phyloP scores from a whole-genome alignment of 805 yeast species.

The Teunomyces kruisii region DNA sequence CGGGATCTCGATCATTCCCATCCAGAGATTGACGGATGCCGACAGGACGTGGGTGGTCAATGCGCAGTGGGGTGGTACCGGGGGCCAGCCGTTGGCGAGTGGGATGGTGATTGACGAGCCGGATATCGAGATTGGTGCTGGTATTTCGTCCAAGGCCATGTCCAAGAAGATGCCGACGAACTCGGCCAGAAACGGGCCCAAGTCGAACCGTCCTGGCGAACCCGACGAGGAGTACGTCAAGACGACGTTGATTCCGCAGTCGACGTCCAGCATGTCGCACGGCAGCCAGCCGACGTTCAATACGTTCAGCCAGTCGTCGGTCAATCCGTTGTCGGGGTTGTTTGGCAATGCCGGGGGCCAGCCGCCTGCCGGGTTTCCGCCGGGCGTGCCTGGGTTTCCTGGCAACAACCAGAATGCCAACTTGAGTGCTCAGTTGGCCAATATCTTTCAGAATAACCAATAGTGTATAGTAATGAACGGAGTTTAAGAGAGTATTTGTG shows the following conservation, averaged over 20 bases:
- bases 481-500: too few species aligned
- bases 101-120: slow-evolving; percentile 94
- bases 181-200: slow-evolving; percentile 80
- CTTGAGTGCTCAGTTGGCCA: slow-evolving; percentile 39
- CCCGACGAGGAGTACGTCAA: slow-evolving; percentile 43
- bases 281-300: slow-evolving; percentile 40
- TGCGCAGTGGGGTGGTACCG: slow-evolving; percentile 98
- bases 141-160: slow-evolving; percentile 88
- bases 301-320: slow-evolving; percentile 30
- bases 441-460: slow-evolving; percentile 29
- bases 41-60: slow-evolving; percentile 84
- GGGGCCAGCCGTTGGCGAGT: slow-evolving; percentile 74
- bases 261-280: slow-evolving; percentile 24
- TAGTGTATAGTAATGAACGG: slow-evolving; percentile 3
- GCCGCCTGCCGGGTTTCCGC: slow-evolving; percentile 14
- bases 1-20: slow-evolving; percentile 85
- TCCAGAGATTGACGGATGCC: slow-evolving; percentile 88
- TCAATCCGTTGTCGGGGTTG: slow-evolving; percentile 51
- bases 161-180: slow-evolving; percentile 92
- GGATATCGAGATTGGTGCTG: slow-evolving; percentile 94
- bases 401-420: slow-evolving; percentile 23
- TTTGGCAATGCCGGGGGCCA: slow-evolving; percentile 21
- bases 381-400: not conserved
- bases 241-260: slow-evolving; percentile 28
- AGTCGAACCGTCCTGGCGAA: slow-evolving; percentile 67